These are phyloP conservation scores for Sclerotinia borealis DNA, from an alignment of 2,329 filamentous ascomycete species.

Conservation along the genomic window DNA sequence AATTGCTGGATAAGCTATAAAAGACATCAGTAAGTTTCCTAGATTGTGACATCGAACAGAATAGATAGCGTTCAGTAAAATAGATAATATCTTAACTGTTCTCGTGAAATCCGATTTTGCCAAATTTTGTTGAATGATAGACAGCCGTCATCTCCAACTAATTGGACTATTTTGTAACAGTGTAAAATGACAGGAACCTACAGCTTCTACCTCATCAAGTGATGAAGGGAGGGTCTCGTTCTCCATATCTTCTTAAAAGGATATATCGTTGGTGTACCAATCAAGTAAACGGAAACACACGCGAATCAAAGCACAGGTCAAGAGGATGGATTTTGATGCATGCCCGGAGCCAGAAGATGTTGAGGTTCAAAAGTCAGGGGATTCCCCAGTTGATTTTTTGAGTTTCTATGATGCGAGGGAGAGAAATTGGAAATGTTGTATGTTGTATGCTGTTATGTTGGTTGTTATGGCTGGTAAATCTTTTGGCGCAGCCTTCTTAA, in stretches of 20 bases:
- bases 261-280: background rate
- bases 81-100: background rate
- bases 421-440: background rate
- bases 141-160: background rate
- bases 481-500: background rate
- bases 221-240: constrained; percentile 25
- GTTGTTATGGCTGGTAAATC: background rate
- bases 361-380: background rate
- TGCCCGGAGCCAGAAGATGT: background rate
- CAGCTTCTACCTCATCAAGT: constrained; percentile 29
- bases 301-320: background rate
- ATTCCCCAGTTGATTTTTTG: background rate
- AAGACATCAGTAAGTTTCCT: background rate
- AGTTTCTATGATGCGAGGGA: background rate
- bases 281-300: background rate
- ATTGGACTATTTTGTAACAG: background rate
- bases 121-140: background rate
- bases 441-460: background rate
- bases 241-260: constrained; percentile 10
- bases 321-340: background rate
- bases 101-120: background rate
- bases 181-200: constrained; percentile 16
- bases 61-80: too few relatives aligned
- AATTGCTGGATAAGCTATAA: constrained; percentile 43
- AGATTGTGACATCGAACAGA: background rate